phyloP scores from a whole-genome alignment of 306 rosid genomes.

The Quercus alba region DNA sequence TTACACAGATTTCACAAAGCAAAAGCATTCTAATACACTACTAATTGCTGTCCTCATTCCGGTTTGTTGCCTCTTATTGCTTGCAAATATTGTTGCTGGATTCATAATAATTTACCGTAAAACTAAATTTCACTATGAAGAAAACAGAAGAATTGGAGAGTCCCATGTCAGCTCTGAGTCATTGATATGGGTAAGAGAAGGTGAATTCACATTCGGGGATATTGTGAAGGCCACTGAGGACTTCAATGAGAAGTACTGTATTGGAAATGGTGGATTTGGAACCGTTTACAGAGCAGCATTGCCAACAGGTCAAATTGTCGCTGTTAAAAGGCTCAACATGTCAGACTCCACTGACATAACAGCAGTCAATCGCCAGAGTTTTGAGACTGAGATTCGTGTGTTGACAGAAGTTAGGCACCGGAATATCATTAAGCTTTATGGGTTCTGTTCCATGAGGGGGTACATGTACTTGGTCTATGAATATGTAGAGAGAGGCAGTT shows the following conservation, averaged over 20 bases:
- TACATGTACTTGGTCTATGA: slow-evolving; percentile 64
- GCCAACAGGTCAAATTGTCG: slow-evolving; percentile 43
- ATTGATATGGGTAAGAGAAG: slow-evolving; percentile 37
- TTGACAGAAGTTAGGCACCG: slow-evolving; percentile 64
- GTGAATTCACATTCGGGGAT: slow-evolving; percentile 39
- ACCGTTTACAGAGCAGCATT: slow-evolving; percentile 55
- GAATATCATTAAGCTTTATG: slow-evolving; percentile 61
- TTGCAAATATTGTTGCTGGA: slow-evolving; percentile 16
- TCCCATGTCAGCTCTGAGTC: not conserved
- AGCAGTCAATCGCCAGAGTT: slow-evolving; percentile 37
- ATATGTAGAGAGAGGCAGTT: slow-evolving; percentile 48
- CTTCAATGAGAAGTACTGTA: slow-evolving; percentile 51
- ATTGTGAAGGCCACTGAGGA: slow-evolving; percentile 53
- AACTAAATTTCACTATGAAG: slow-evolving; percentile 19
- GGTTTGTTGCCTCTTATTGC: slow-evolving; percentile 28
- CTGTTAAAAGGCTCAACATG: slow-evolving; percentile 52
- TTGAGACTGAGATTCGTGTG: slow-evolving; percentile 54
- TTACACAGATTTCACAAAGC: not conserved
- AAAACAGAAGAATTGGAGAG: slow-evolving; percentile 16
- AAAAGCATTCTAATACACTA: slow-evolving; percentile 27
- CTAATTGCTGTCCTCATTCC: slow-evolving; percentile 48
- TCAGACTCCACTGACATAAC: slow-evolving; percentile 43
- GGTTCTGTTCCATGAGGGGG: slow-evolving; percentile 49
- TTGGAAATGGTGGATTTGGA: slow-evolving; percentile 77
- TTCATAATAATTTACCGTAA: not conserved